Conservation (phyloP, 768 basidiomycete genomes). For the Naganishia onofrii region DNA sequence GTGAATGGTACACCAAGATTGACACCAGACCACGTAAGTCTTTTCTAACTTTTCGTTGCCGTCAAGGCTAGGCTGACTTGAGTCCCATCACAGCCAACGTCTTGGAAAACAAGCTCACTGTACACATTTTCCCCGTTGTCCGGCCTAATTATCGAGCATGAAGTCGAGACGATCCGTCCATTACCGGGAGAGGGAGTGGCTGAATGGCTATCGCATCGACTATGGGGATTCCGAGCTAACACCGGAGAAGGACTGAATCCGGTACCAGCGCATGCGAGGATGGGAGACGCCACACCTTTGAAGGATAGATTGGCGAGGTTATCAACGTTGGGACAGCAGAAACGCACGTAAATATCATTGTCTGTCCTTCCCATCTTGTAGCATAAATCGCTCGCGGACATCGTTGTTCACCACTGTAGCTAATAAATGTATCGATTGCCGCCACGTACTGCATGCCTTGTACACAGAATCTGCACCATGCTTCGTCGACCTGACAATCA, state of each 20-base stretch:
- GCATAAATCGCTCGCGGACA: not conserved
- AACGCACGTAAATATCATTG: slow-evolving; percentile 19
- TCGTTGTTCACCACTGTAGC: slow-evolving; percentile 7
- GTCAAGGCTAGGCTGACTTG: not conserved
- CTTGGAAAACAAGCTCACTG: slow-evolving; percentile 49
- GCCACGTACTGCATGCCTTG: slow-evolving; percentile 10
- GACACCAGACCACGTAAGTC: slow-evolving; percentile 41
- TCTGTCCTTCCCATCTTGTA: not conserved
- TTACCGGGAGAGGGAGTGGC: slow-evolving; percentile 50
- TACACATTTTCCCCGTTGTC: slow-evolving; percentile 50
- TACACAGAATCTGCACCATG: not conserved
- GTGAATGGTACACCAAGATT: slow-evolving; percentile 23
- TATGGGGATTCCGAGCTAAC: slow-evolving; percentile 38
- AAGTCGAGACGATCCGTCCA: slow-evolving; percentile 51
- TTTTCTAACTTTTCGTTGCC: not conserved
- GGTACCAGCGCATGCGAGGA: slow-evolving; percentile 19
- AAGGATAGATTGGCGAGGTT: slow-evolving; percentile 11
- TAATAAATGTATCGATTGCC: slow-evolving; percentile 9
- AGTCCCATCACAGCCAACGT: slow-evolving; percentile 39
- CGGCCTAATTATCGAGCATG: slow-evolving; percentile 46
- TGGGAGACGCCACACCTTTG: not conserved
- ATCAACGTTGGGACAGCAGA: slow-evolving; percentile 9
- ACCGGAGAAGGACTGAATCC: slow-evolving; percentile 10
- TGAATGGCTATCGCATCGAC: slow-evolving; percentile 45
- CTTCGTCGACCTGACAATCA: not conserved